These are phyloP conservation scores for Calonectria pteridis DNA, from an alignment of 2,329 filamentous ascomycete species.

Conservation along the genomic window DNA sequence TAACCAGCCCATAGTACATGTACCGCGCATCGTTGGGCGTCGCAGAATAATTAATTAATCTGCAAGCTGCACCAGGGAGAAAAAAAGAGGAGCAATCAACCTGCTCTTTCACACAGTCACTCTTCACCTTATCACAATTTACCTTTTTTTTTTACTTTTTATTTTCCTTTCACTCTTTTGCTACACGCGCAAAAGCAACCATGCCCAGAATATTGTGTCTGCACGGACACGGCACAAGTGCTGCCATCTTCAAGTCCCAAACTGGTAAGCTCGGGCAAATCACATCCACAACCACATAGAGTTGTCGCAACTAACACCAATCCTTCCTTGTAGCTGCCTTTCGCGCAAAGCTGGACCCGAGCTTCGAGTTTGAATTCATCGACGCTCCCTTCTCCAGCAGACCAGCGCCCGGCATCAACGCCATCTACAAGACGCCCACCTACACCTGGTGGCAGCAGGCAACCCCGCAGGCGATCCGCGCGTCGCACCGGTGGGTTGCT, in stretches of 20 bases:
- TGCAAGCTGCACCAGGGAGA: background rate
- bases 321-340: background rate
- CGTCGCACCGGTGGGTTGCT: conserved; percentile 11
- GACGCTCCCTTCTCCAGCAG: conserved; percentile 8
- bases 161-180: background rate
- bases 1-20: conserved; percentile 4
- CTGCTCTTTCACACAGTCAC: background rate
- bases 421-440: conserved; percentile 14
- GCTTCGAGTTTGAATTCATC: conserved; percentile 16
- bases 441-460: conserved; percentile 18
- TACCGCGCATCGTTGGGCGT: background rate
- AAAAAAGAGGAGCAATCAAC: background rate
- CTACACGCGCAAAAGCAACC: background rate
- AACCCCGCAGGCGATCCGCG: conserved; percentile 8
- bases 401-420: conserved; percentile 8
- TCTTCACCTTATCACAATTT: background rate
- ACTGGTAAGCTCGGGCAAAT: conserved; percentile 5
- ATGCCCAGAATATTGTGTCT: conserved; percentile 21
- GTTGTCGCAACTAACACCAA: background rate
- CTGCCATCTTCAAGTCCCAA: conserved; percentile 16
- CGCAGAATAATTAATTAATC: conserved; percentile 9
- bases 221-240: conserved; percentile 18
- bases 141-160: background rate
- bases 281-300: background rate
- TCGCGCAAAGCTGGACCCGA: conserved; percentile 8